Percentiles rank a stretch among this genome's conserved stretches.
These are phyloP conservation scores for Neocatenulostroma microsporum DNA, from an alignment of 2,329 filamentous ascomycete genomes.

Conservation along the genomic window DNA sequence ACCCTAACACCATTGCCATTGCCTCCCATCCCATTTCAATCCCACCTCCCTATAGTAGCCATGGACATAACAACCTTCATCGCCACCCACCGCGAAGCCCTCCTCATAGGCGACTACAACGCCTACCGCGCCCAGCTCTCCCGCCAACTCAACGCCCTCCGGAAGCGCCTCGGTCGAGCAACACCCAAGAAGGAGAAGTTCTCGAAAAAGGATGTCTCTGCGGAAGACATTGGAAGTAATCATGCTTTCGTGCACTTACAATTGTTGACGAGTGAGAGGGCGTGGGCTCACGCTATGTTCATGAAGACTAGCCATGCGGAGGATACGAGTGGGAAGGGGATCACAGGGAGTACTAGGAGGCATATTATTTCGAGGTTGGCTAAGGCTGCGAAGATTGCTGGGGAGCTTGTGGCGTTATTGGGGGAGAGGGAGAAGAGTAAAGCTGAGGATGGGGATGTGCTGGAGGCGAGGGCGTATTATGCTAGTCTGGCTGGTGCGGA, in stretches of 20 bases:
- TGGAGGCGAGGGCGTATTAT: conserved; percentile 82
- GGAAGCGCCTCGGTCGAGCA: conserved; percentile 75
- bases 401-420: conserved; percentile 59
- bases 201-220: conserved; percentile 61
- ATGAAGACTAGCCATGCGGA: conserved; percentile 78
- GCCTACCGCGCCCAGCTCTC: conserved; percentile 74
- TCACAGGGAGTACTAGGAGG: conserved; percentile 69
- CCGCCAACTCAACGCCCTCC: conserved; percentile 71
- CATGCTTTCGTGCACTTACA: conserved; percentile 73
- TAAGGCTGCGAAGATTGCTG: conserved; percentile 67
- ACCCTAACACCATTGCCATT: too few species aligned
- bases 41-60: too few species aligned
- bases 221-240: conserved; percentile 66
- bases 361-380: conserved; percentile 83
- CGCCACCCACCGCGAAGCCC: conserved; percentile 69
- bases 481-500: conserved; percentile 67
- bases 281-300: conserved; percentile 93
- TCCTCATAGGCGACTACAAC: conserved; percentile 81
- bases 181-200: conserved; percentile 86
- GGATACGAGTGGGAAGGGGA: conserved; percentile 63
- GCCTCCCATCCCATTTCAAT: too few species aligned
- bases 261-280: conserved; percentile 77
- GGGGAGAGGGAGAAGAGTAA: conserved; percentile 55
- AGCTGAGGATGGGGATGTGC: conserved; percentile 61
- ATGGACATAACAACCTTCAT: conserved; percentile 93